phyloP scores from a whole-genome alignment of 345 rosid species.

The Pistacia vera region DNA sequence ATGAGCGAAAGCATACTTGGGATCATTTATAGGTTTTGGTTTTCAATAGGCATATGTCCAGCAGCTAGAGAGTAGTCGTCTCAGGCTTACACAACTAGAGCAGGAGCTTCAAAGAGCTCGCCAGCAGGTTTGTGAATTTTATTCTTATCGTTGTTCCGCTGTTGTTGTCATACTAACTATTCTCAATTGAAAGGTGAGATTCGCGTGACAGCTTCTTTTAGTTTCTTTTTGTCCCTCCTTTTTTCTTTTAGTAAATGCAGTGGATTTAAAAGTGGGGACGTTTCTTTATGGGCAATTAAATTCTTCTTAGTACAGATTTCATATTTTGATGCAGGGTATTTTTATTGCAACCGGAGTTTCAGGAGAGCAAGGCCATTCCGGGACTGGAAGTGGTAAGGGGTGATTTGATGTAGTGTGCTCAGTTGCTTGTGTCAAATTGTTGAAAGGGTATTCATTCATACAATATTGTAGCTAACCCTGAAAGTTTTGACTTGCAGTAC shows the following conservation, averaged over 20 bases:
- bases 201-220: background rate
- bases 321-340: conserved; percentile 45
- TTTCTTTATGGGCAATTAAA: background rate
- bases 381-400: conserved; percentile 58
- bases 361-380: conserved; percentile 46
- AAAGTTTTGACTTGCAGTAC: background rate
- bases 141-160: background rate
- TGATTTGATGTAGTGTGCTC: background rate
- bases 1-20: conserved; percentile 32
- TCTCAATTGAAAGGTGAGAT: background rate
- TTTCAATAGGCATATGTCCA: conserved; percentile 90
- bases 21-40: conserved; percentile 49
- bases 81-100: conserved; percentile 72
- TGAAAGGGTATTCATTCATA: background rate
- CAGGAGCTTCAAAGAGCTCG: conserved; percentile 82
- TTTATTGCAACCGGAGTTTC: conserved; percentile 48
- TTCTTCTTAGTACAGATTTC: background rate
- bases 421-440: background rate
- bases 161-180: background rate
- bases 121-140: conserved; percentile 58
- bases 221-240: background rate
- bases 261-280: background rate
- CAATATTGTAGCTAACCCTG: background rate
- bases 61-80: conserved; percentile 79
- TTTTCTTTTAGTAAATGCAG: background rate